Evolutionary conservation across 2,329 filamentous ascomycete genomes (phyloP).

Genomic region (Ophiosphaerella korrae): DNA sequence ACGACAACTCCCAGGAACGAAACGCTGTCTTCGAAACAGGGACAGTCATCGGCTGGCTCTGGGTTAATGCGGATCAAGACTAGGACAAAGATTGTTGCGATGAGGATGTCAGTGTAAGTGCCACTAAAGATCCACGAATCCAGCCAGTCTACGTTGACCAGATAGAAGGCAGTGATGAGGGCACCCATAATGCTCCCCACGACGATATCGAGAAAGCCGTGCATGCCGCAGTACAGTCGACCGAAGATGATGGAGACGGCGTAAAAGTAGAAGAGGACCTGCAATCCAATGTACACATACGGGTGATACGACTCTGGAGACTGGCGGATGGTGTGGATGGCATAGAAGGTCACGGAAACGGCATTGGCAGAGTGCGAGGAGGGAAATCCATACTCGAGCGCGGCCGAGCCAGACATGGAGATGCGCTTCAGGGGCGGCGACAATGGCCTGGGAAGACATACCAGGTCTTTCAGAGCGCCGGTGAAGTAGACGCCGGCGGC

Average conservation of each 20-base stretch:
- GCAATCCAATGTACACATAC: slow-evolving; percentile 65
- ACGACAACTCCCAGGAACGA: slow-evolving; percentile 90
- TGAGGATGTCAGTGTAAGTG: slow-evolving; percentile 64
- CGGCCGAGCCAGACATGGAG: slow-evolving; percentile 95
- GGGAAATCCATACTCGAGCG: slow-evolving; percentile 95
- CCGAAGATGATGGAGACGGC: slow-evolving; percentile 88
- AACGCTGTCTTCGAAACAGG: slow-evolving; percentile 95
- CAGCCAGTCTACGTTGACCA: slow-evolving; percentile 61
- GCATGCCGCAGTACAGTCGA: slow-evolving; percentile 96
- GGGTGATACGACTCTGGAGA: slow-evolving; percentile 67
- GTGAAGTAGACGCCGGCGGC: slow-evolving; percentile 71
- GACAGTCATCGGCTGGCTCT: slow-evolving; percentile 94
- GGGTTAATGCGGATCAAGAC: slow-evolving; percentile 86
- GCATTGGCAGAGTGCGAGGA: slow-evolving; percentile 98
- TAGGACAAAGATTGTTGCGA: slow-evolving; percentile 70
- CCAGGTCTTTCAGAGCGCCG: slow-evolving; percentile 91
- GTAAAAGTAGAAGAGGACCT: slow-evolving; percentile 79
- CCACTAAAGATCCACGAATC: slow-evolving; percentile 69
- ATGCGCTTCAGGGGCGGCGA: slow-evolving; percentile 92
- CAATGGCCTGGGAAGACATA: slow-evolving; percentile 87
- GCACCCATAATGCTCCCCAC: slow-evolving; percentile 79
- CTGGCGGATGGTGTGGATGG: slow-evolving; percentile 70
- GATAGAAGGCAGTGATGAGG: slow-evolving; percentile 62
- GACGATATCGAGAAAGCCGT: slow-evolving; percentile 91
- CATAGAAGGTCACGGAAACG: slow-evolving; percentile 89